phyloP scores from a whole-genome alignment of 495 filamentous ascomycete genomes.

The Friedmanniomyces endolithicus region DNA sequence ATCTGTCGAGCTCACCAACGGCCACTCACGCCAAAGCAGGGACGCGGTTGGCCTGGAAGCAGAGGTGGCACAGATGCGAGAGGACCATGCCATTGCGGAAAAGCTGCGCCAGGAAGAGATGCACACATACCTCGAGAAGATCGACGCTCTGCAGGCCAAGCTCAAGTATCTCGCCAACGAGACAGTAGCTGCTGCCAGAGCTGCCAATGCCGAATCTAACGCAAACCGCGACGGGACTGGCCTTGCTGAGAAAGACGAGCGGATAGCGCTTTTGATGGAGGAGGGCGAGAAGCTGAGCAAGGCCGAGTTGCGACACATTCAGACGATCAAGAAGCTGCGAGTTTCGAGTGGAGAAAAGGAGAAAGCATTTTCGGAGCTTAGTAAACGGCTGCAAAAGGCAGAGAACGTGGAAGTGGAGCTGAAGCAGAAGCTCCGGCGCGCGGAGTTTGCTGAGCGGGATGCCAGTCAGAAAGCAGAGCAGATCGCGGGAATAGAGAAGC shows the following conservation, averaged over 20 bases:
- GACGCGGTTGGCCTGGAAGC: conserved; percentile 12
- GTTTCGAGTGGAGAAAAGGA: conserved; percentile 46
- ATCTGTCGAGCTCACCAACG: conserved; percentile 10
- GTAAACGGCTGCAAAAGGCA: conserved; percentile 50
- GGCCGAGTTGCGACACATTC: conserved; percentile 70
- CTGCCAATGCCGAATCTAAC: conserved; percentile 46
- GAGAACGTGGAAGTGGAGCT: conserved; percentile 30
- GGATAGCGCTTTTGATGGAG: conserved; percentile 76
- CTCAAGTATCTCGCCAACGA: conserved; percentile 74
- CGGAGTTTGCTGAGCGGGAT: conserved; percentile 47
- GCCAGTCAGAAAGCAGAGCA: conserved; percentile 51
- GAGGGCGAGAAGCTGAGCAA: conserved; percentile 84
- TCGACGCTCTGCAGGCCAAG: conserved; percentile 85
- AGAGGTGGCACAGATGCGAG: conserved; percentile 38
- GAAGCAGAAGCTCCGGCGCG: conserved; percentile 21
- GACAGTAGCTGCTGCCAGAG: conserved; percentile 57
- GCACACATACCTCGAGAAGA: conserved; percentile 71
- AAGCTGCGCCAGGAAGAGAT: conserved; percentile 64
- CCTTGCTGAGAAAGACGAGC: conserved; percentile 77
- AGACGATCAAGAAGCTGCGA: conserved; percentile 72
- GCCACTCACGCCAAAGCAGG: background rate
- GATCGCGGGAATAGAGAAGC: conserved; percentile 55
- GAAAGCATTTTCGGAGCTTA: conserved; percentile 48
- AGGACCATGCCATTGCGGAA: conserved; percentile 48
- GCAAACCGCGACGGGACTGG: conserved; percentile 59